A percentile compares a stretch with the other conserved stretches of the same genome.
Conservation (phyloP, 345 rosid genomes). For the Populus nigra region DNA sequence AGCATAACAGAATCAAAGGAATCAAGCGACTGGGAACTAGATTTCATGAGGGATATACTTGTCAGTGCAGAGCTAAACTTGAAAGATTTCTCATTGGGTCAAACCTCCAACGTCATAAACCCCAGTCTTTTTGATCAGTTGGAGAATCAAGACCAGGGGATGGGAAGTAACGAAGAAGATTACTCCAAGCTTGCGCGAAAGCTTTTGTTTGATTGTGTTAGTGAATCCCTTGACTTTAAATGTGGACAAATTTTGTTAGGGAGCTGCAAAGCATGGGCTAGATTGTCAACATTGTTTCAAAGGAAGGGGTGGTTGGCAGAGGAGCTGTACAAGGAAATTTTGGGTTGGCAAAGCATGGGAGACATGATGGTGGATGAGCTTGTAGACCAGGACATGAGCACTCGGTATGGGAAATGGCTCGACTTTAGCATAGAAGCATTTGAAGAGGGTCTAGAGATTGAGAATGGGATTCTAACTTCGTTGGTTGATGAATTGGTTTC, state of each 20-base stretch:
- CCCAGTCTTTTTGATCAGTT: slow-evolving; percentile 46
- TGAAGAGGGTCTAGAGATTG: slow-evolving; percentile 68
- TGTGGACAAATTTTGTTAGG: slow-evolving; percentile 40
- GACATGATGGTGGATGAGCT: slow-evolving; percentile 80
- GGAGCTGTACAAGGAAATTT: slow-evolving; percentile 55
- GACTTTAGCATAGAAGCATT: slow-evolving; percentile 59
- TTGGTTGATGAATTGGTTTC: slow-evolving; percentile 69
- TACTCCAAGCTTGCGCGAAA: slow-evolving; percentile 42
- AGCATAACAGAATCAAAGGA: slow-evolving; percentile 22
- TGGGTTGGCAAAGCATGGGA: slow-evolving; percentile 49
- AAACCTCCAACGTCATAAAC: slow-evolving; percentile 34
- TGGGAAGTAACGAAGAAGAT: slow-evolving; percentile 36
- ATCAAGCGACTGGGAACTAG: slow-evolving; percentile 51
- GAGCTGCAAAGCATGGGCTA: slow-evolving; percentile 47
- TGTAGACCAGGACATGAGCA: slow-evolving; percentile 75
- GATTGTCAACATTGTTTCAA: slow-evolving; percentile 27
- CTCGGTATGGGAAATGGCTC: slow-evolving; percentile 59
- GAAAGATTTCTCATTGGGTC: slow-evolving; percentile 42
- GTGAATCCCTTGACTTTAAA: slow-evolving; percentile 43
- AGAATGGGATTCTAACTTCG: slow-evolving; percentile 48
- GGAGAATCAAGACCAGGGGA: slow-evolving; percentile 33
- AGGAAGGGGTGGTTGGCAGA: slow-evolving; percentile 55
- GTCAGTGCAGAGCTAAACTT: slow-evolving; percentile 39
- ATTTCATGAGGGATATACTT: slow-evolving; percentile 50
- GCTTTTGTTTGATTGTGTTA: slow-evolving; percentile 54